Percentiles rank a stretch among this genome's conserved stretches.
These are phyloP conservation scores for Diutina neorugosa DNA, from an alignment of 1,139 yeast species.

Conservation along the genomic window DNA sequence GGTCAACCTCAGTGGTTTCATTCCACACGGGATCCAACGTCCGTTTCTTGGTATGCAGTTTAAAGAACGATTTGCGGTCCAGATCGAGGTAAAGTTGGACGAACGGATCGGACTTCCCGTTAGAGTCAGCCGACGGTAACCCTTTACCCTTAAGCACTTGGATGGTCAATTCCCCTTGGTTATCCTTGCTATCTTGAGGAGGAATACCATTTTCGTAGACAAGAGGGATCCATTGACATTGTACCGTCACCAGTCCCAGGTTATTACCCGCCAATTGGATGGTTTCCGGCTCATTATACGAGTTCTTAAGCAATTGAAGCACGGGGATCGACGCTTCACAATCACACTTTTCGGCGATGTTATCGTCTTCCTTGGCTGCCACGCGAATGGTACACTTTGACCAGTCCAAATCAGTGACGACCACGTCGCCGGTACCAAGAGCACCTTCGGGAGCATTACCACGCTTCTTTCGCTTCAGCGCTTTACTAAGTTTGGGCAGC, in stretches of 20 bases:
- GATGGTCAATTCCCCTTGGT: slow-evolving; percentile 63
- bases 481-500: slow-evolving; percentile 24
- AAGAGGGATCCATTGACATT: slow-evolving; percentile 69
- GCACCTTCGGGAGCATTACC: slow-evolving; percentile 17
- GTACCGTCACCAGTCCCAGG: slow-evolving; percentile 45
- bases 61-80: slow-evolving; percentile 43
- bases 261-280: slow-evolving; percentile 31
- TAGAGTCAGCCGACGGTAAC: slow-evolving; percentile 72
- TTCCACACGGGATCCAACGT: slow-evolving; percentile 85
- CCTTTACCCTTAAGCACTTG: slow-evolving; percentile 55
- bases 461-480: slow-evolving; percentile 21
- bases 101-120: slow-evolving; percentile 92
- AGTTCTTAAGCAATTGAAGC: slow-evolving; percentile 48
- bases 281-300: slow-evolving; percentile 46
- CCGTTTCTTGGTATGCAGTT: slow-evolving; percentile 72
- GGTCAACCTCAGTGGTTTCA: slow-evolving; percentile 38
- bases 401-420: slow-evolving; percentile 66
- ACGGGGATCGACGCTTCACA: slow-evolving; percentile 64
- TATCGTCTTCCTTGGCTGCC: slow-evolving; percentile 37
- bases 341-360: slow-evolving; percentile 44
- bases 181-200: slow-evolving; percentile 60
- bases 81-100: slow-evolving; percentile 56
- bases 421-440: slow-evolving; percentile 58
- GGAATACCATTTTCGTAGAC: slow-evolving; percentile 50
- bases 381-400: slow-evolving; percentile 56